Percentiles rank a stretch among this genome's conserved stretches.
Evolutionary conservation across 1,284 basidiomycete genomes (phyloP).

Genomic region (Abortiporus biennis): DNA sequence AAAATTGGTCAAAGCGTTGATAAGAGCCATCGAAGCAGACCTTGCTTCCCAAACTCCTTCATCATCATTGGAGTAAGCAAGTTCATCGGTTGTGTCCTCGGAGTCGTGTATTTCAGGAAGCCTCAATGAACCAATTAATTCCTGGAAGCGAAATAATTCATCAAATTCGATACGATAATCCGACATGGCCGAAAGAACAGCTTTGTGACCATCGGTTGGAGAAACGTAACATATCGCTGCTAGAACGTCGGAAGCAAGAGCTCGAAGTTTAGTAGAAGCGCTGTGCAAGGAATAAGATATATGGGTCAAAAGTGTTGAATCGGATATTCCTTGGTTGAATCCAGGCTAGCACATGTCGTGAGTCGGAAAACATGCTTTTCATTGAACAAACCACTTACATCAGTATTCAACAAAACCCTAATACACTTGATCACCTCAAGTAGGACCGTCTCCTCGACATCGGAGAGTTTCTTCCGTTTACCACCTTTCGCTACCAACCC

Average conservation of each 20-base stretch:
- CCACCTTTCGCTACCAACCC: conserved; percentile 57
- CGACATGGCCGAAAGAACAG: conserved; percentile 73
- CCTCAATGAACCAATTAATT: conserved; percentile 60
- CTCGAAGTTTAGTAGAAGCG: conserved; percentile 65
- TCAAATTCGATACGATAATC: conserved; percentile 71
- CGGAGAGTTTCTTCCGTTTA: conserved; percentile 50
- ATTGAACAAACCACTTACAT: conserved; percentile 41
- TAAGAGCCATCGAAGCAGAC: conserved; percentile 67
- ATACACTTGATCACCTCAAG: conserved; percentile 77
- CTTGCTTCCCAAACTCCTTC: conserved; percentile 80
- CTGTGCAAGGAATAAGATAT: conserved; percentile 69
- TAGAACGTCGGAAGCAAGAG: conserved; percentile 72
- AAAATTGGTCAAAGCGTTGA: conserved; percentile 79
- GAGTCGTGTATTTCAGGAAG: conserved; percentile 39
- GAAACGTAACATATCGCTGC: conserved; percentile 81
- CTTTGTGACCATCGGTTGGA: conserved; percentile 62
- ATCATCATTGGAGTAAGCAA: conserved; percentile 40
- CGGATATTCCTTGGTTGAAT: conserved; percentile 64
- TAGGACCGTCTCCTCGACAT: conserved; percentile 64
- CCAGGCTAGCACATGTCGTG: conserved; percentile 44
- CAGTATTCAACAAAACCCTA: conserved; percentile 79
- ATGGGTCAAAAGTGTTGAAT: conserved; percentile 64
- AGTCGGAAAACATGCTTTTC: conserved; percentile 5
- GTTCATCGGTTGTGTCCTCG: conserved; percentile 22
- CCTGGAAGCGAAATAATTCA: conserved; percentile 79